Percentiles rank a stretch among this genome's conserved stretches.
Evolutionary conservation across 1,139 yeast genomes (phyloP).

Genomic region (Lodderomyces orthopsilosis): DNA sequence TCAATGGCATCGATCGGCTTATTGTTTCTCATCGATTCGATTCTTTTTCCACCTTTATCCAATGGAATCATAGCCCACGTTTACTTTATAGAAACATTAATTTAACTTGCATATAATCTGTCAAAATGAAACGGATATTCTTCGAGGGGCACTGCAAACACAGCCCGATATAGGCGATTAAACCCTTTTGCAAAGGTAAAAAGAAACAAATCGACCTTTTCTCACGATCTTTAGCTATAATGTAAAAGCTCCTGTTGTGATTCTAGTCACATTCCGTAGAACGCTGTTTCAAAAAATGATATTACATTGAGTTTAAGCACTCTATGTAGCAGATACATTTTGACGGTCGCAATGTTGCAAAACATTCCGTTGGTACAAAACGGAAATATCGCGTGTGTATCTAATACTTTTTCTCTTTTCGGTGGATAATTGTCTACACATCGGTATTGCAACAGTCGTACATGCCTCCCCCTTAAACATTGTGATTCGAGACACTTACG

Average conservation of each 20-base stretch:
- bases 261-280: too few relatives aligned
- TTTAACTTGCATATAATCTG: too few relatives aligned
- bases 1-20: background rate
- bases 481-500: background rate
- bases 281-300: too few relatives aligned
- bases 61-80: background rate
- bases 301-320: background rate
- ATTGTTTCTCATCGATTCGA: background rate
- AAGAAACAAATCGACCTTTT: background rate
- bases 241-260: too few relatives aligned
- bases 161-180: too few relatives aligned
- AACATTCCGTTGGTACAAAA: slow-evolving; percentile 1
- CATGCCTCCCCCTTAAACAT: background rate
- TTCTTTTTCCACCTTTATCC: background rate
- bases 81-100: background rate
- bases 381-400: background rate
- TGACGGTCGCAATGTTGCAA: background rate
- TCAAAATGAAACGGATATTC: too few relatives aligned
- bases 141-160: too few relatives aligned
- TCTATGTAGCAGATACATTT: background rate
- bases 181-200: background rate
- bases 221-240: too few relatives aligned
- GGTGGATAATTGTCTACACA: background rate
- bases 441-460: background rate
- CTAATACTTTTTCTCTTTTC: background rate